Evolutionary conservation across 169 alveolate genomes (phyloP), one percentile per base, ranked within the genome.

Genomic region (Cryptosporidium ubiquitum): DNA sequence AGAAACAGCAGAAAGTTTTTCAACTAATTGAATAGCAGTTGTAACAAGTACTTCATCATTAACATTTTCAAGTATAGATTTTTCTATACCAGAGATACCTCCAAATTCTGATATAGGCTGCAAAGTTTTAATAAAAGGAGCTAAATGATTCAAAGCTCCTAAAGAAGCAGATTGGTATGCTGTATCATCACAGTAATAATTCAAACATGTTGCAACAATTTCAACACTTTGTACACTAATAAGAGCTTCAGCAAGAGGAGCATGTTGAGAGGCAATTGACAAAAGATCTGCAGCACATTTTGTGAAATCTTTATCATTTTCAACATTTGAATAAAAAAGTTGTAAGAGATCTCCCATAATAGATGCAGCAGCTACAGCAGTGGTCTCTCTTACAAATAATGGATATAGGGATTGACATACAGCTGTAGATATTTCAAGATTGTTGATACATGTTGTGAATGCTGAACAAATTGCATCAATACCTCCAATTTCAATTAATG

Each of bases 121-220:
- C 18, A 96, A 91, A 26, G 95, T 91, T 58, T 92, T 92, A 51
- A 95, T 93, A 35, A 91, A 91, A n/a, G 96, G 94, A 1, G 97
- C 94, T 70, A 95, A 84, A 51, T 96, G 93, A 89, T 94, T 95
- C 57, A 95, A 95, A 5, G 95, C 93, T 16, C 93, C 92, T 55
- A 96, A 85, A 51, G 95, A 94, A 89, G 94, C 94, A 40, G 93
- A 84, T 74, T 95, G 97, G 91, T 92, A 93, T 71, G 94, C 68
- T 39, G 91, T 91, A 84, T 95, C 96, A 55, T 92, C 95, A 42
- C 93, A 69, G 69, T 96, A 97, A 70, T 96, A 96, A 89, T 96
- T 97, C 70, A 96, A 93, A 91, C 98, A 96, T 26, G 97, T 95
- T 16, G 97, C 93, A 74, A 95, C 84, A 60, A 96, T 95, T 91